Evolutionary conservation across 768 basidiomycete genomes (phyloP).

Genomic region (Boletus subcaerulescens): DNA sequence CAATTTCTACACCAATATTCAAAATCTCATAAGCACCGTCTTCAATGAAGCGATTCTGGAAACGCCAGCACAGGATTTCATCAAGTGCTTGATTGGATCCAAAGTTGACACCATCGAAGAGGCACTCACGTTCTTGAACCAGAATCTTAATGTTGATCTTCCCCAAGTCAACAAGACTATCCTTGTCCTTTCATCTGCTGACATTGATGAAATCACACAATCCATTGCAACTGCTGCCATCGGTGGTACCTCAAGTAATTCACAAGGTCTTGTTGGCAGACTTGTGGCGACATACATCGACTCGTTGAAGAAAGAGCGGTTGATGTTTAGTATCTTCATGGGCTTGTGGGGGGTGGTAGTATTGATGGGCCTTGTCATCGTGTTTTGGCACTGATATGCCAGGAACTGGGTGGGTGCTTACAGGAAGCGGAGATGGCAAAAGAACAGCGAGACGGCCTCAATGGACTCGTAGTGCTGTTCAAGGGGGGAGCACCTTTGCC

Average conservation of each 20-base stretch:
- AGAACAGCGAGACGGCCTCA: slow-evolving; percentile 49
- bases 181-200: slow-evolving; percentile 70
- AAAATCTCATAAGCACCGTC: slow-evolving; percentile 68
- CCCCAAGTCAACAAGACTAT: slow-evolving; percentile 72
- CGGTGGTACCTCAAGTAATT: slow-evolving; percentile 49
- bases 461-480: slow-evolving; percentile 37
- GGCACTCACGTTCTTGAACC: slow-evolving; percentile 86
- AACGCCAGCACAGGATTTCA: slow-evolving; percentile 78
- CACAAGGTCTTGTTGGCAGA: slow-evolving; percentile 64
- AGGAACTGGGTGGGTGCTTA: slow-evolving; percentile 45
- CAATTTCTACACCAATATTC: slow-evolving; percentile 83
- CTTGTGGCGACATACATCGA: slow-evolving; percentile 71
- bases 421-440: slow-evolving; percentile 47
- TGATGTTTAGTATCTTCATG: slow-evolving; percentile 83
- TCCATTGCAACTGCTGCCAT: slow-evolving; percentile 86
- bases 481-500: slow-evolving; percentile 12
- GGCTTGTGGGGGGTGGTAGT: slow-evolving; percentile 82
- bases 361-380: slow-evolving; percentile 67
- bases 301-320: slow-evolving; percentile 73
- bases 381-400: slow-evolving; percentile 72
- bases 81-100: slow-evolving; percentile 83
- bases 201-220: slow-evolving; percentile 69
- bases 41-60: slow-evolving; percentile 87
- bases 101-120: slow-evolving; percentile 86
- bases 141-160: slow-evolving; percentile 79